These are phyloP conservation scores for Monascus purpureus DNA, from an alignment of 495 filamentous ascomycete species.

Conservation along the genomic window DNA sequence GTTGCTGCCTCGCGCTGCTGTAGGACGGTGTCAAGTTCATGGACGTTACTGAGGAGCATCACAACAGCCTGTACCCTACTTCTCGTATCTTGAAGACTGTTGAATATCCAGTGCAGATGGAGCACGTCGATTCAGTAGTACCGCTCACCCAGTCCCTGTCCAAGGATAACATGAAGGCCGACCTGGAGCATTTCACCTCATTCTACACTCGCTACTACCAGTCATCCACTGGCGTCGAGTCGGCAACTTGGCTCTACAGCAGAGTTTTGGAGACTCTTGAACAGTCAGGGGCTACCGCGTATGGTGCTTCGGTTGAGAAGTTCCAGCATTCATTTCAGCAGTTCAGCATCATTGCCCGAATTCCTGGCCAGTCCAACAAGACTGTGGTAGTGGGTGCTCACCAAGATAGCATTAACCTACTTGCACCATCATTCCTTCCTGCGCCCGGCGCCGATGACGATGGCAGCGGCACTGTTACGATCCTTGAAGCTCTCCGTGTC, in stretches of 20 bases:
- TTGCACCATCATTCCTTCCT: slow-evolving; percentile 68
- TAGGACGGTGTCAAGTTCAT: slow-evolving; percentile 84
- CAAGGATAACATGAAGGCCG: slow-evolving; percentile 62
- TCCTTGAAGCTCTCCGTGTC: slow-evolving; percentile 54
- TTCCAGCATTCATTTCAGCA: slow-evolving; percentile 86
- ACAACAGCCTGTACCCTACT: slow-evolving; percentile 19
- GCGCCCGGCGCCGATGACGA: slow-evolving; percentile 68
- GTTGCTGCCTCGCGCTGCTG: slow-evolving; percentile 2
- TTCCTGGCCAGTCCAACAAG: slow-evolving; percentile 73
- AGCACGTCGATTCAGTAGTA: slow-evolving; percentile 48
- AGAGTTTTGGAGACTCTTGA: slow-evolving; percentile 61
- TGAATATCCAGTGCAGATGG: slow-evolving; percentile 53
- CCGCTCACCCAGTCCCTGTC: slow-evolving; percentile 54
- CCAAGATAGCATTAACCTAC: slow-evolving; percentile 82
- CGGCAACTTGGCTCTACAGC: slow-evolving; percentile 72
- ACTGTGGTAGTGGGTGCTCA: slow-evolving; percentile 70
- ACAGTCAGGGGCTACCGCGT: slow-evolving; percentile 50
- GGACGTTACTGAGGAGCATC: slow-evolving; percentile 65
- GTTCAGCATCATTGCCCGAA: slow-evolving; percentile 79
- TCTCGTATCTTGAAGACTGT: slow-evolving; percentile 17
- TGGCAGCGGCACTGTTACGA: slow-evolving; percentile 65
- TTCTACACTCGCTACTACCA: slow-evolving; percentile 89
- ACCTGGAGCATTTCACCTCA: slow-evolving; percentile 63
- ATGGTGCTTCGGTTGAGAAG: slow-evolving; percentile 52
- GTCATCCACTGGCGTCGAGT: slow-evolving; percentile 71